phyloP scores from a whole-genome alignment of 75 land plant genomes.

The Selaginella tamariscina region DNA sequence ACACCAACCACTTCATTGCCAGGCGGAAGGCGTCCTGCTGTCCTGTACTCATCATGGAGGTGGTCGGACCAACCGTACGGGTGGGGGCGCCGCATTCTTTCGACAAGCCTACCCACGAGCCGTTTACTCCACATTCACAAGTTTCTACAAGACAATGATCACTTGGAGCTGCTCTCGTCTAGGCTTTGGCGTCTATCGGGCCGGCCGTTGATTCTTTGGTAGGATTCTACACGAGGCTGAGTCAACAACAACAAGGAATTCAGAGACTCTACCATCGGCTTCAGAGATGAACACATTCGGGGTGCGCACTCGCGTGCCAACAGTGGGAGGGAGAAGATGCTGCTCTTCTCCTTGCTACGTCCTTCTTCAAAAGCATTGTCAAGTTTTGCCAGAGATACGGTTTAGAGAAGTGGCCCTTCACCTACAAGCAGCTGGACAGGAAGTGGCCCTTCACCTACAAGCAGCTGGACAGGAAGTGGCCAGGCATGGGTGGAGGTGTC shows the following conservation, averaged over 20 bases:
- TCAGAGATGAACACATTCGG: neutral
- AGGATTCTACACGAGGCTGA: neutral
- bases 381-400: neutral
- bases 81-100: neutral
- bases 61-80: neutral
- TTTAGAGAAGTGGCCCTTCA: too few species aligned
- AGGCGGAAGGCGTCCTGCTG: neutral
- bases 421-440: too few species aligned
- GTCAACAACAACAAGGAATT: too few species aligned
- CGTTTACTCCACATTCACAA: neutral
- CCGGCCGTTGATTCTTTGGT: neutral
- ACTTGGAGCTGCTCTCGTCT: neutral
- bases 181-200: neutral
- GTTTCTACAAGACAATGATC: neutral
- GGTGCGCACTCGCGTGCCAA: neutral
- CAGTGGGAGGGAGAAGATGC: neutral
- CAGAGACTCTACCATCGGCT: neutral
- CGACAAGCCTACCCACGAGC: neutral
- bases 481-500: too few species aligned
- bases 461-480: too few species aligned
- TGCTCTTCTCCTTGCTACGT: slow-evolving; percentile 1
- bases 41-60: neutral
- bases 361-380: neutral
- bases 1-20: neutral
- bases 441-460: too few species aligned